Evolutionary conservation across 2,329 filamentous ascomycete species (phyloP), one percentile per base, ranked within the genome.

Genomic region (Hansfordia pulvinata): DNA sequence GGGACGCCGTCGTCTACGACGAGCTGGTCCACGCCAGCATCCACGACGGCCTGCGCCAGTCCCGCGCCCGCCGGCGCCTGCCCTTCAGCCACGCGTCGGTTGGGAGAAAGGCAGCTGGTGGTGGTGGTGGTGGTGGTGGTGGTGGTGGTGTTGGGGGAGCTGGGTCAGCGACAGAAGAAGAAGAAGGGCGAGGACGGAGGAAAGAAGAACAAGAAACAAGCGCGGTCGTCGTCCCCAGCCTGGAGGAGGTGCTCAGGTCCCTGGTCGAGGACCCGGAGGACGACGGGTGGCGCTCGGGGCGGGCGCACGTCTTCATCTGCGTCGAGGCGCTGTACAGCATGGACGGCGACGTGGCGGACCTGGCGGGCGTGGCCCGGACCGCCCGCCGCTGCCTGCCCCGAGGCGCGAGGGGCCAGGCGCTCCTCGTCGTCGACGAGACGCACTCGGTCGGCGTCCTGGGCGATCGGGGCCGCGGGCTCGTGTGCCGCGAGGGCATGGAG

Each of bases 271-370:
- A 49, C 2, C 40, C 53, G 0, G 39, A 49, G 5, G 50, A 56
- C 10, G 32, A 30, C 0, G 28, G 28, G 24, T 27, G 69, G 1
- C 23, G 23, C 1, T 27, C 35, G 0, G 64, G 66, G 0, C 31
- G 42, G 2, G 43, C 43, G 0, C 74, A 69, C 35, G 60, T 83
- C 3, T 79, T 84, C 36, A 47, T 84, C n/a, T 70, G 69, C 0
- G 59, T 82, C 0, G 78, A 84, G 37, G 69, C 65, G 1, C 57
- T 84, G 1, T 88, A 90, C 47, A 85, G 78, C 45, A 90, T 90
- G 82, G 81, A 88, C 28, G 82, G 82, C 0, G 79, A 86, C 37
- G 52, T 82, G 11, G 69, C 69, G 1, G 76, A 76, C 0, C 52
- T 90, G 8, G 40, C 43, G 8, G 61, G 71, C 5, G 66, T 86